Evolutionary conservation across 106 monocot genomes (phyloP), one percentile per base, ranked within the genome.

Genomic region (Cymbidium sinense): DNA sequence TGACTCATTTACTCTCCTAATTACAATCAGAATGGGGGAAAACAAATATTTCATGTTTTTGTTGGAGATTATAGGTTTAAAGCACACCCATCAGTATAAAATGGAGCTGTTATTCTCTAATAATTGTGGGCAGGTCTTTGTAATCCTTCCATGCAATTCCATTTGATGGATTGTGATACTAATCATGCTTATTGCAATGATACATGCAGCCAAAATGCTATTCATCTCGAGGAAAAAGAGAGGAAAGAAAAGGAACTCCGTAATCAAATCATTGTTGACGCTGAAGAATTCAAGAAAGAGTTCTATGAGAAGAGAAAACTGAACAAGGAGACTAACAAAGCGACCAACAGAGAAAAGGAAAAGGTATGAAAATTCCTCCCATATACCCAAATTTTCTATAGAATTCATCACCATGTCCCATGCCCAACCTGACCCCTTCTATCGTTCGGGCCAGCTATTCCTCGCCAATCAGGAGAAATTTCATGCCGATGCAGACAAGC

Each of bases 201-300:
- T 33, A 17, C 33, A 9, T 86, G 78, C 86, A 94, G 96, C 44
- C 86, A 91, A 81, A 96, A 96, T 87, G 89, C 86, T 29, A 83
- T 93, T 33, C 78, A 81, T 62, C 88, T 96, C 9, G 93, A 91
- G 83, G 96, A 93, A 79, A 96, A 96, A 76, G 93, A 94, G 70
- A 89, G 80, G 75, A 89, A 70, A 67, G 96, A 93, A 35, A 93
- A 86, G 77, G 96, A 91, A 52, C 61, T 83, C 52, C 79, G 91
- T 41, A 85, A 83, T 41, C 87, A 91, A 78, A 94, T 94, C 51
- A 91, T 94, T 54, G 75, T 82, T 19, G 91, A 94, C 76, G 93
- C 94, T 51, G 94, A 94, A 27, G 94, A 91, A 41, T 96, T 79
- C 82, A 93, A 93, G 77, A 67, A 58, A 78, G 78, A 85, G 25